Percentiles rank a stretch among this genome's conserved stretches.
Evolutionary conservation across 2,329 filamentous ascomycete genomes (phyloP).

Genomic region (Pochonia chlamydosporia): DNA sequence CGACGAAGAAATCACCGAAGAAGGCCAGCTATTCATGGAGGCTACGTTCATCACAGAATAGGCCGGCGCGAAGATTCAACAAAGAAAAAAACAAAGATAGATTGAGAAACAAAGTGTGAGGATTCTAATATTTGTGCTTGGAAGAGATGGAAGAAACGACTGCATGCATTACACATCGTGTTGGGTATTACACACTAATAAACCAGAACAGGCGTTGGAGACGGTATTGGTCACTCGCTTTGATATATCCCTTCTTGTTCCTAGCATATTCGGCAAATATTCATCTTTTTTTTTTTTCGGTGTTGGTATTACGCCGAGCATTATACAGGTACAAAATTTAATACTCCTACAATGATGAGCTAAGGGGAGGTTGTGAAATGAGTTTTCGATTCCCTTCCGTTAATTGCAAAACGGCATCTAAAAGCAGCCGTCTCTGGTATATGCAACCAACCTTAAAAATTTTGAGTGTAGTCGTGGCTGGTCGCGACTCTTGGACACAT

Average conservation of each 20-base stretch:
- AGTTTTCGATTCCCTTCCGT: too few relatives aligned
- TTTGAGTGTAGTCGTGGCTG: neutral
- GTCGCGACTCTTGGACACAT: neutral
- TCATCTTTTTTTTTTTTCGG: neutral
- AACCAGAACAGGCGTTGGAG: constrained; percentile 17
- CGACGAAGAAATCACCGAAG: constrained; percentile 70
- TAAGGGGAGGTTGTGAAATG: neutral
- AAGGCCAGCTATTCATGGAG: constrained; percentile 77
- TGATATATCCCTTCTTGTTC: constrained; percentile 10
- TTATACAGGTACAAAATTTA: constrained; percentile 1
- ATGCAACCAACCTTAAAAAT: too few relatives aligned
- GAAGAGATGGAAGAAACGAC: constrained; percentile 10
- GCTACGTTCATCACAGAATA: constrained; percentile 87
- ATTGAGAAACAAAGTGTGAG: neutral
- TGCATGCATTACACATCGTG: constrained; percentile 7
- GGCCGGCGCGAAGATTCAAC: constrained; percentile 13
- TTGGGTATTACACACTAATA: constrained; percentile 13
- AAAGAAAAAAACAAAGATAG: neutral
- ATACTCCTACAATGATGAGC: neutral
- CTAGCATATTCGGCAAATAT: constrained; percentile 7
- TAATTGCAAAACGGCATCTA: too few relatives aligned
- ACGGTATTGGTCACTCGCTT: constrained; percentile 19
- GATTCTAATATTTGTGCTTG: neutral
- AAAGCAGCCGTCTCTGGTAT: too few relatives aligned
- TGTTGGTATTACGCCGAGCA: constrained; percentile 2